Base-by-base conservation (phyloP, 441 rosid genomes). In the Gossypium davidsonii region DNA sequence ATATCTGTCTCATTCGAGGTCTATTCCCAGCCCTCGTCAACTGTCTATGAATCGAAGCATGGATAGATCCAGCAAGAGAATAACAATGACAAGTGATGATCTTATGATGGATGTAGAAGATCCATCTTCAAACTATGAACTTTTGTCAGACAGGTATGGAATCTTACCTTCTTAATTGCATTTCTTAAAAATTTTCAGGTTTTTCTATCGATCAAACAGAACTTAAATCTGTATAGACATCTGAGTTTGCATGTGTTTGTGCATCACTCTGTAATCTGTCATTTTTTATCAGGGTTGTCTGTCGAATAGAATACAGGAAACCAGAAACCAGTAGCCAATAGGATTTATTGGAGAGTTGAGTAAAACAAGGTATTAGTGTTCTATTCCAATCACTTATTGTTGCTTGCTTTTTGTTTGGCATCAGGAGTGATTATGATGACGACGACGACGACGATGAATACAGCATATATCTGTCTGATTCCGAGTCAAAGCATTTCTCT, bases 371-470 rank as follows among this genome's bases (percentile, higher is more conserved):
- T 42, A 1, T 64, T 20, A 44, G 44, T 20, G 31, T 64, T 25
- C 53, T 42, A 64, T 42, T 64, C 11, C n/a, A 44, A 46, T 25
- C 18, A 8, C 53, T 66, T 64, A 31, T 63, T 66, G 56, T 70
- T 49, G 3, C 15, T 52, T 46, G 17, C 55, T 71, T 74, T 66
- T 68, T n/a, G 46, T 67, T 76, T 74, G 52, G 72, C 77, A 60
- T 75, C 78, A 88, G 97, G 90, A 89, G 89, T 81, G 93, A 92
- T 53, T 91, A 89, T 8, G 93, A 92, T 37, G 42, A 37, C 9
- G 42, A 37, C 2, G 42, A 37, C 9, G 42, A 37, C 2, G 42
- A 37, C 62, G 75, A 87, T 10, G 94, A 86, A 21, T 86, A 84
- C 73, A 81, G 86, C 72, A 76, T 75, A 37, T 89, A 79, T 82